These are phyloP conservation scores for Lentithecium fluviatile DNA, from an alignment of 495 filamentous ascomycete genomes.

Conservation along the genomic window DNA sequence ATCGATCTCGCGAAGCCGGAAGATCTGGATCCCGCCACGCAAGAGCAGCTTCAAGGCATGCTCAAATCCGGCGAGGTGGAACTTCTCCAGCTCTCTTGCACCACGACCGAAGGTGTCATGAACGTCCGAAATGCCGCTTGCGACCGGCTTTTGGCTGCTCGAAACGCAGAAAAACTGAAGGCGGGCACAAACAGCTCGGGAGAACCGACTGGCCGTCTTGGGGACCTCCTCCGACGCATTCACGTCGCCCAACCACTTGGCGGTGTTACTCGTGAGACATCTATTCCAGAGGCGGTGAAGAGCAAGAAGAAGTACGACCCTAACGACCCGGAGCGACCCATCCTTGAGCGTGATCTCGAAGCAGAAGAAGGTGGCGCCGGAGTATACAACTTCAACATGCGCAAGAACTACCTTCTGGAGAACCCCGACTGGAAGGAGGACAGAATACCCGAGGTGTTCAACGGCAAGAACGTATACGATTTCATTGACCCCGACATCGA, in stretches of 20 bases:
- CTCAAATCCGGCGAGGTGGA: slow-evolving; percentile 85
- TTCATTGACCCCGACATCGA: slow-evolving; percentile 97
- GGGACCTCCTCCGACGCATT: slow-evolving; percentile 86
- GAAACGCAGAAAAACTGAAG: slow-evolving; percentile 94
- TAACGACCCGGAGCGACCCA: slow-evolving; percentile 75
- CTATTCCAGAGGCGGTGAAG: slow-evolving; percentile 84
- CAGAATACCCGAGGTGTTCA: slow-evolving; percentile 86
- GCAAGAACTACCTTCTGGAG: slow-evolving; percentile 79
- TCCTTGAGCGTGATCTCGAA: slow-evolving; percentile 81
- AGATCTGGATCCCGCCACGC: slow-evolving; percentile 78
- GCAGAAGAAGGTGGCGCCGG: slow-evolving; percentile 91
- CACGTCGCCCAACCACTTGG: slow-evolving; percentile 91
- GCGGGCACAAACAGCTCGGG: slow-evolving; percentile 74
- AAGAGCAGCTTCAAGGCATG: slow-evolving; percentile 73
- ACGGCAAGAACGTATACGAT: slow-evolving; percentile 95
- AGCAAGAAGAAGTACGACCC: slow-evolving; percentile 82
- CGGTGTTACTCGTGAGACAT: slow-evolving; percentile 72
- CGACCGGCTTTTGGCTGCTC: slow-evolving; percentile 85
- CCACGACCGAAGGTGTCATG: slow-evolving; percentile 90
- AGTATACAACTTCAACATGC: slow-evolving; percentile 90
- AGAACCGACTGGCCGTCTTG: slow-evolving; percentile 71
- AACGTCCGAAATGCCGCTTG: slow-evolving; percentile 92
- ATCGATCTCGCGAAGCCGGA: slow-evolving; percentile 87
- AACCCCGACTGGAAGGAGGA: slow-evolving; percentile 92
- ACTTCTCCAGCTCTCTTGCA: slow-evolving; percentile 86